These are phyloP conservation scores for Amauroascus niger DNA, from an alignment of 2,329 filamentous ascomycete species.

Conservation along the genomic window DNA sequence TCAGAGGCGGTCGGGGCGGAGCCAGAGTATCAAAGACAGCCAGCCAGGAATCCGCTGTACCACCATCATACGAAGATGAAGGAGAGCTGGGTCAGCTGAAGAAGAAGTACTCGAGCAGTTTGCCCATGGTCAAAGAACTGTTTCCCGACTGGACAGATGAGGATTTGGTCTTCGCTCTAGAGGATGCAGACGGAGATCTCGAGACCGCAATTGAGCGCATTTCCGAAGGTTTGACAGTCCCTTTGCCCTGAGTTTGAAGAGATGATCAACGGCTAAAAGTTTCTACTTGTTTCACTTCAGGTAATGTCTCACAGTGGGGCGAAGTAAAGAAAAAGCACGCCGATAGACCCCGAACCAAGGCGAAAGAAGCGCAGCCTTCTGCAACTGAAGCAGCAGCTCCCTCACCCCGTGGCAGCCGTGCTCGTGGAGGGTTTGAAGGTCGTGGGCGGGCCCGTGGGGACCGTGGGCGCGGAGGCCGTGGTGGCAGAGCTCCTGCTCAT, in stretches of 20 bases:
- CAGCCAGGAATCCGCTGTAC: constrained; percentile 52
- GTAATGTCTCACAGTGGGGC: constrained; percentile 45
- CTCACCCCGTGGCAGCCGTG: constrained; percentile 35
- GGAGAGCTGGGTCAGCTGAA: constrained; percentile 86
- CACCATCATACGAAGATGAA: constrained; percentile 63
- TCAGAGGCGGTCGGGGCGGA: constrained; percentile 60
- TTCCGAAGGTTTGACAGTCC: constrained; percentile 36
- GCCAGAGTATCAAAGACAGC: constrained; percentile 64
- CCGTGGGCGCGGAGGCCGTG: constrained; percentile 40
- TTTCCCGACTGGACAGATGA: constrained; percentile 94
- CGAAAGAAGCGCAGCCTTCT: constrained; percentile 35
- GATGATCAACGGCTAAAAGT: constrained; percentile 6
- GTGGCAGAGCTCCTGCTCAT: constrained; percentile 36
- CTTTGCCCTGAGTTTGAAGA: not conserved
- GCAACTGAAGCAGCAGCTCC: constrained; percentile 28
- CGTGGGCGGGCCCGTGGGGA: constrained; percentile 41
- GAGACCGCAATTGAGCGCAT: constrained; percentile 44
- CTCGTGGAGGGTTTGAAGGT: constrained; percentile 39
- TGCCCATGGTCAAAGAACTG: constrained; percentile 77
- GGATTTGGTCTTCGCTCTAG: constrained; percentile 83
- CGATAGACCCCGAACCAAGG: constrained; percentile 38
- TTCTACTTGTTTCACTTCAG: constrained; percentile 23
- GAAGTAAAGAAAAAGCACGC: constrained; percentile 45
- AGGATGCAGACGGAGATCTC: constrained; percentile 54
- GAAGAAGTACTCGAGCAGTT: constrained; percentile 73